These are phyloP conservation scores for Cystobasidium tubakii DNA, from an alignment of 768 basidiomycete genomes.

Conservation along the genomic window DNA sequence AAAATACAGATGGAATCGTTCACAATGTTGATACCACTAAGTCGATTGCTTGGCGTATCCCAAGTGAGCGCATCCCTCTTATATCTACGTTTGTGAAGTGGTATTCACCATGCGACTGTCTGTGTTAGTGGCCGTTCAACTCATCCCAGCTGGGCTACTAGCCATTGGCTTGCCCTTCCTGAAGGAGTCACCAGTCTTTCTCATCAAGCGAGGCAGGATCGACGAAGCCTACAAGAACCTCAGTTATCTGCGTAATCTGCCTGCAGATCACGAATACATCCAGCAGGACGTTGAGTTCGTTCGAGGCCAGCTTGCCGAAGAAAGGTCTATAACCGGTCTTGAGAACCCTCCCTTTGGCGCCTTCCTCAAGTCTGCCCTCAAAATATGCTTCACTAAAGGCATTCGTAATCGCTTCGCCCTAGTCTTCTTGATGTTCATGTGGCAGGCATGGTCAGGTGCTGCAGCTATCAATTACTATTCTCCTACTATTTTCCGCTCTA, in stretches of 20 bases:
- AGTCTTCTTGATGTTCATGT: slow-evolving; percentile 52
- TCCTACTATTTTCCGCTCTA: slow-evolving; percentile 54
- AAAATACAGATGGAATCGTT: neutral
- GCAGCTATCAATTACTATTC: slow-evolving; percentile 52
- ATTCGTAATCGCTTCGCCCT: slow-evolving; percentile 49
- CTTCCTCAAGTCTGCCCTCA: neutral
- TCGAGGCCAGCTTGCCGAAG: neutral
- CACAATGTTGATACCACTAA: slow-evolving; percentile 37
- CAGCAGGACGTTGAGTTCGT: slow-evolving; percentile 19
- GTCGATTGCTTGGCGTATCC: slow-evolving; percentile 47
- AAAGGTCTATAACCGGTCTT: neutral
- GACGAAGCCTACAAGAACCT: slow-evolving; percentile 47
- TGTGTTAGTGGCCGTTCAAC: neutral
- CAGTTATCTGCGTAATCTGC: slow-evolving; percentile 46
- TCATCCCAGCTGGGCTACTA: slow-evolving; percentile 1
- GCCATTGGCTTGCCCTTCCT: slow-evolving; percentile 2
- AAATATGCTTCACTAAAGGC: neutral
- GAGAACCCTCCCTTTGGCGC: neutral
- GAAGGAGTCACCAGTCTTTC: slow-evolving; percentile 48
- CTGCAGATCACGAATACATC: slow-evolving; percentile 37
- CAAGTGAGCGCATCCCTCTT: slow-evolving; percentile 45
- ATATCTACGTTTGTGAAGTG: slow-evolving; percentile 41
- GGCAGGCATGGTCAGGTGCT: slow-evolving; percentile 51
- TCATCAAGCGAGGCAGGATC: slow-evolving; percentile 41
- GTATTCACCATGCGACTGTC: too few species aligned